Evolutionary conservation across 1,284 basidiomycete species (phyloP).

Genomic region (Cutaneotrichosporon cutaneum): DNA sequence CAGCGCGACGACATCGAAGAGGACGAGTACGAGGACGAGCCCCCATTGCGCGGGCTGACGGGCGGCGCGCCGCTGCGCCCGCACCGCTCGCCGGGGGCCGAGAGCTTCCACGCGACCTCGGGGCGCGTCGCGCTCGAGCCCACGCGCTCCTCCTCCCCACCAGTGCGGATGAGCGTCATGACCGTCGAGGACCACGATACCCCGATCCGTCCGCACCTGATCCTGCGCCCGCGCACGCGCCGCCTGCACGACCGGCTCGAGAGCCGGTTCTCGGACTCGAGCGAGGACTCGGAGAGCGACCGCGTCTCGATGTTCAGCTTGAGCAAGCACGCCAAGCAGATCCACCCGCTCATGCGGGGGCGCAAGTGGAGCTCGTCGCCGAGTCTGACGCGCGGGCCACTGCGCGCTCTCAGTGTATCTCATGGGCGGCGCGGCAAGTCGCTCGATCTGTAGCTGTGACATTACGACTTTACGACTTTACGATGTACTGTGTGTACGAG

Average conservation of each 20-base stretch:
- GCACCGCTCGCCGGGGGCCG: conserved; percentile 37
- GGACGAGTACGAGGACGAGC: not conserved
- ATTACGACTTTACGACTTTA: not conserved
- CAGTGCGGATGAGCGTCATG: not conserved
- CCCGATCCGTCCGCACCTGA: not conserved
- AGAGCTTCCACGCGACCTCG: conserved; percentile 30
- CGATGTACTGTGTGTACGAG: not conserved
- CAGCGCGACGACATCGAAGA: conserved; percentile 8
- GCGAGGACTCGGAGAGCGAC: conserved; percentile 8
- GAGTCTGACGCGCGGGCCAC: not conserved
- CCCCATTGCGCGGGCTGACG: not conserved
- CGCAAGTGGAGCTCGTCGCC: conserved; percentile 7
- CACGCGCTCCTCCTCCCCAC: conserved; percentile 18
- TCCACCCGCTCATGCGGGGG: not conserved
- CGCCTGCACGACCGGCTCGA: conserved; percentile 13
- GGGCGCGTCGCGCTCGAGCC: conserved; percentile 14
- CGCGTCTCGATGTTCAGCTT: conserved; percentile 7
- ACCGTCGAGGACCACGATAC: conserved; percentile 5
- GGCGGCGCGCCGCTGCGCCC: conserved; percentile 28
- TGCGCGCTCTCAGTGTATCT: not conserved
- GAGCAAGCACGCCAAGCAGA: conserved; percentile 2
- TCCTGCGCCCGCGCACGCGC: conserved; percentile 3
- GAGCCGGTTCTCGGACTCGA: conserved; percentile 15
- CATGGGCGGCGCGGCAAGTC: conserved; percentile 1
- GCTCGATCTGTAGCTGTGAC: conserved; percentile 5